Conservation (phyloP, 371 early-diverging fungal species). For the Mucor circinelloides region DNA sequence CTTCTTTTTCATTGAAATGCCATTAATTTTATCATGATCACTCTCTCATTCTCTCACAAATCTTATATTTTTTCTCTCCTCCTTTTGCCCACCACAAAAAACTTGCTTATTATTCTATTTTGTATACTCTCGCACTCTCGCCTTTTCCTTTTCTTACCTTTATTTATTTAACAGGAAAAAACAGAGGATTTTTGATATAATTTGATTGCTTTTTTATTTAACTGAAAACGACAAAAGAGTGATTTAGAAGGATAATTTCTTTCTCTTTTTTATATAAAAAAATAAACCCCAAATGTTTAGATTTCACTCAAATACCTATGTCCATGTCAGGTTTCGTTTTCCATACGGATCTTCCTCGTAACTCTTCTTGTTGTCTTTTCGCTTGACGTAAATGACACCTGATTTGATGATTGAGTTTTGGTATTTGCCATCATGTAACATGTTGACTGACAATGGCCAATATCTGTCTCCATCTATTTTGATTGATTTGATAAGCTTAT, state of each 20-base stretch:
- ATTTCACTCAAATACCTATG: neutral
- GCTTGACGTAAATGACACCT: constrained; percentile 43
- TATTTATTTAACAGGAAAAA: constrained; percentile 1
- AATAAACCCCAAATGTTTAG: neutral
- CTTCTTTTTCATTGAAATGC: constrained; percentile 3
- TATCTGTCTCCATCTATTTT: constrained; percentile 59
- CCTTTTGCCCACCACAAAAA: neutral
- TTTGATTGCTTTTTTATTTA: neutral
- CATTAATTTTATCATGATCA: neutral
- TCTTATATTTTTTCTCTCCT: neutral
- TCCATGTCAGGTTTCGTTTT: neutral
- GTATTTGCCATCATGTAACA: constrained; percentile 33
- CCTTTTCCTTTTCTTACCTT: neutral
- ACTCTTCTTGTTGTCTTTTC: constrained; percentile 10
- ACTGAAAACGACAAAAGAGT: neutral
- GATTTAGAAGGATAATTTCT: neutral
- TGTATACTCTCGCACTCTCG: neutral
- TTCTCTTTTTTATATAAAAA: neutral
- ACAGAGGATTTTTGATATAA: neutral
- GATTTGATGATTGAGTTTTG: constrained; percentile 27
- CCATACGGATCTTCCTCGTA: constrained; percentile 21
- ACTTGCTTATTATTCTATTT: neutral
- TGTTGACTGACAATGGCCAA: constrained; percentile 58
- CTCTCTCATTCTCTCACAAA: neutral
- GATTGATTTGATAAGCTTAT: constrained; percentile 56